Conservation (phyloP, 306 rosid genomes). For the Begonia fuchsioides region DNA sequence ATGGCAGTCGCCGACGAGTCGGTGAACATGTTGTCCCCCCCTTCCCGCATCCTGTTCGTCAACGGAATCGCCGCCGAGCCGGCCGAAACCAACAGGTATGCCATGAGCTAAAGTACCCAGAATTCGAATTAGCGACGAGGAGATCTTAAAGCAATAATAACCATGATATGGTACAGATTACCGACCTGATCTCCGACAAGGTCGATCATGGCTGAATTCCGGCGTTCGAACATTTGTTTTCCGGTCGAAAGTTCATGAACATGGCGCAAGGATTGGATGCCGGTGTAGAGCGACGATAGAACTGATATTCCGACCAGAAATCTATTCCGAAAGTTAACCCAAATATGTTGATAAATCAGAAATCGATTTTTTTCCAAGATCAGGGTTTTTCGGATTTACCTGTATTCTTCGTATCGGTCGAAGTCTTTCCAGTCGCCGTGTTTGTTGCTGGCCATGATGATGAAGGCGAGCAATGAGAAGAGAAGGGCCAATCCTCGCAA, state of each 20-base stretch:
- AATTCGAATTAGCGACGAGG: background rate
- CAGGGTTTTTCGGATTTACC: conserved; percentile 10
- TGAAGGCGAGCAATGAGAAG: conserved; percentile 39
- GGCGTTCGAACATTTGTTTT: conserved; percentile 13
- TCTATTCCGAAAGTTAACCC: conserved; percentile 21
- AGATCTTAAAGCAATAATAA: background rate
- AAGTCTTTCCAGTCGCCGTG: conserved; percentile 50
- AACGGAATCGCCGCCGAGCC: conserved; percentile 55
- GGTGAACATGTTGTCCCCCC: conserved; percentile 46
- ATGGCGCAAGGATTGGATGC: conserved; percentile 28
- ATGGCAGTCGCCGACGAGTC: conserved; percentile 56
- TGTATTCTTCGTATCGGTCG: conserved; percentile 51
- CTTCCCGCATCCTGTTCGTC: conserved; percentile 55
- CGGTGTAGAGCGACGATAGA: conserved; percentile 36
- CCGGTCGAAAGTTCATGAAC: conserved; percentile 26
- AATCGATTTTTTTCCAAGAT: background rate
- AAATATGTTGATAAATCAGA: background rate
- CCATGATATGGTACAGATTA: background rate
- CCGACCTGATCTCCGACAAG: conserved; percentile 67
- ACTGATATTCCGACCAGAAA: conserved; percentile 43
- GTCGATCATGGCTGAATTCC: conserved; percentile 26
- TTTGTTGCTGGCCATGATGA: conserved; percentile 47
- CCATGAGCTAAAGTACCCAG: conserved; percentile 40
- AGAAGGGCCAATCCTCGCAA: conserved; percentile 45
- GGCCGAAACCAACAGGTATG: conserved; percentile 64